Percentiles rank a stretch among this genome's conserved stretches.
Evolutionary conservation across 139 green algal genomes (phyloP).

Genomic region (Volvox africanus): DNA sequence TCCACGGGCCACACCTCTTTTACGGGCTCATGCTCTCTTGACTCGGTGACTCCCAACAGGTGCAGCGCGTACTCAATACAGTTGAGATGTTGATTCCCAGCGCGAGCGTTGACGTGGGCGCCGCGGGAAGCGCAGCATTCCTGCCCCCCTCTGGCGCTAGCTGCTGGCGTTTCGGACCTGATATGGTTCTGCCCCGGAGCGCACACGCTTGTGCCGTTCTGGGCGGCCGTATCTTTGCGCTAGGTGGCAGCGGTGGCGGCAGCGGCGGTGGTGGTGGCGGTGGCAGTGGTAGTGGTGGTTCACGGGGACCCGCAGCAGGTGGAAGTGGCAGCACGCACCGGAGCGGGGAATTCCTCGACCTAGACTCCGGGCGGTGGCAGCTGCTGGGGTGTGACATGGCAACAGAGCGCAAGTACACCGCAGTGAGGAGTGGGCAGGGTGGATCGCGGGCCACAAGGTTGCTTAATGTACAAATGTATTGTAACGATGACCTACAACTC

Average conservation of each 20-base stretch:
- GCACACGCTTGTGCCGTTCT: constrained; percentile 64
- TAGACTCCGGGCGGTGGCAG: constrained; percentile 66
- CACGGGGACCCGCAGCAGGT: constrained; percentile 58
- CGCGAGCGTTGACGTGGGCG: neutral
- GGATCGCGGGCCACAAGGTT: no score
- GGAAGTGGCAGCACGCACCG: constrained; percentile 33
- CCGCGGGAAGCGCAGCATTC: neutral
- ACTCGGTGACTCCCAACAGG: neutral
- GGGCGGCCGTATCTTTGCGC: constrained; percentile 59
- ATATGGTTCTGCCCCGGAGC: constrained; percentile 63
- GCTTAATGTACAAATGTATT: no score
- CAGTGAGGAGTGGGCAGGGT: constrained; percentile 30
- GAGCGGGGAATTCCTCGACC: constrained; percentile 62
- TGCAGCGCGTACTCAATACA: constrained; percentile 36
- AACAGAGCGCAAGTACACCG: constrained; percentile 72
- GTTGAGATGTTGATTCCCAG: constrained; percentile 20
- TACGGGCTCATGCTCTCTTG: neutral
- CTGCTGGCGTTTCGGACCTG: constrained; percentile 48
- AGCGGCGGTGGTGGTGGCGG: constrained; percentile 35
- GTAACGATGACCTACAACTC: no score
- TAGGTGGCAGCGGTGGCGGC: constrained; percentile 62
- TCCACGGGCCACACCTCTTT: neutral
- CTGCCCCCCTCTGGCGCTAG: neutral
- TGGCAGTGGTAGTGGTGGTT: neutral
- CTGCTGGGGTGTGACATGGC: constrained; percentile 52